Conservation (phyloP, 345 rosid species). For the Arabidopsis suecica region DNA sequence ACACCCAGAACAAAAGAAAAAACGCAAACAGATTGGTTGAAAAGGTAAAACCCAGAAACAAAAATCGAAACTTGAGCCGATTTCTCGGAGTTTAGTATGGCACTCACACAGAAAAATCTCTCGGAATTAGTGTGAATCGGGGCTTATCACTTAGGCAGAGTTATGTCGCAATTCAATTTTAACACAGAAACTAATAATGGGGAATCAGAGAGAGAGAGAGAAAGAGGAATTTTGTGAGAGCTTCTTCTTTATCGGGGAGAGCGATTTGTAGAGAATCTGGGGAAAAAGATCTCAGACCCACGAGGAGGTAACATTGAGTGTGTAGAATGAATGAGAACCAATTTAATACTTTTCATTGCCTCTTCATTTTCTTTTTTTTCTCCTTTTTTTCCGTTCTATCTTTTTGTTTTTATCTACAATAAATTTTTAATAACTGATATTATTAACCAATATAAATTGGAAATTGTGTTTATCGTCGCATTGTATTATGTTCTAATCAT, state of each 20-base stretch:
- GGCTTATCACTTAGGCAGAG: conserved; percentile 14
- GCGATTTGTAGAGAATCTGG: conserved; percentile 33
- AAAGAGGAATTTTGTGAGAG: conserved; percentile 21
- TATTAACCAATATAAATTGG: too few species aligned
- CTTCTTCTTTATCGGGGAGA: conserved; percentile 17
- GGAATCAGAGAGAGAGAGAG: not conserved
- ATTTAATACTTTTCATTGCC: too few species aligned
- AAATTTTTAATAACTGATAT: too few species aligned
- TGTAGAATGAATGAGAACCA: too few species aligned
- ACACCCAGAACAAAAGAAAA: not conserved
- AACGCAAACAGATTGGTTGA: conserved; percentile 34
- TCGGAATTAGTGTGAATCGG: not conserved
- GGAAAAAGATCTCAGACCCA: not conserved
- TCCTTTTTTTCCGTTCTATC: too few species aligned
- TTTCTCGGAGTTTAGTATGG: conserved; percentile 34
- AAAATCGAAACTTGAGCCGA: conserved; percentile 35
- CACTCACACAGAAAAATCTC: conserved; percentile 44
- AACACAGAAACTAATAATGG: not conserved
- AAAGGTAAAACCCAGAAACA: conserved; percentile 40
- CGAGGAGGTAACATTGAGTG: too few species aligned
- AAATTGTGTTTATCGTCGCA: too few species aligned
- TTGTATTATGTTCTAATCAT: too few species aligned
- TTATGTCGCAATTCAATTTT: conserved; percentile 25
- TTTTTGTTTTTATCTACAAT: too few species aligned
- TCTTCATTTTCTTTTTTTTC: too few species aligned